phyloP scores from a whole-genome alignment of 495 filamentous ascomycete genomes.

The Tetracladium marchalianum region DNA sequence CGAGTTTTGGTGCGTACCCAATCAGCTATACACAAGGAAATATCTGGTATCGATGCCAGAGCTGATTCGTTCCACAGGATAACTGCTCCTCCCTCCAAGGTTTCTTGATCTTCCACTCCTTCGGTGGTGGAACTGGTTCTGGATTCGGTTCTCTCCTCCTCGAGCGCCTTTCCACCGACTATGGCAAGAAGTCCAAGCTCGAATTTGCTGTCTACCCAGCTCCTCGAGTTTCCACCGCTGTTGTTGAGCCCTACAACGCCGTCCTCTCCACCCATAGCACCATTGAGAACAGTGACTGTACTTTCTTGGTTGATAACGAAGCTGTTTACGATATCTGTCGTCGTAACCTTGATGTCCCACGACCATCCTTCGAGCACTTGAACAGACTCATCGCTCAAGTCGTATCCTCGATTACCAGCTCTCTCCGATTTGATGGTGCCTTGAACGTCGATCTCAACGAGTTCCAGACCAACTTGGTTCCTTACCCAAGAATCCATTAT shows the following conservation, averaged over 20 bases:
- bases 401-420: conserved; percentile 85
- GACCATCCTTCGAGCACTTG: conserved; percentile 77
- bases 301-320: conserved; percentile 89
- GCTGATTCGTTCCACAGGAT: conserved; percentile 38
- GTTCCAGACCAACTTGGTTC: conserved; percentile 92
- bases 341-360: conserved; percentile 78
- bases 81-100: conserved; percentile 87
- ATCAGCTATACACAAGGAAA: not conserved
- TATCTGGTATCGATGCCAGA: not conserved
- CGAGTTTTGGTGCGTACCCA: conserved; percentile 46
- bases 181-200: conserved; percentile 91
- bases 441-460: conserved; percentile 90
- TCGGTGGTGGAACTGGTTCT: conserved; percentile 85
- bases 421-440: conserved; percentile 80
- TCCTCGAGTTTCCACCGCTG: conserved; percentile 74
- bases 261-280: conserved; percentile 88
- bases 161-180: conserved; percentile 80
- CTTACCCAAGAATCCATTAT: conserved; percentile 87
- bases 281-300: conserved; percentile 88
- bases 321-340: conserved; percentile 86
- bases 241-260: conserved; percentile 91
- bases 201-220: conserved; percentile 88
- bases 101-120: conserved; percentile 91
- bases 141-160: conserved; percentile 82
- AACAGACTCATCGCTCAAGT: conserved; percentile 89